Base-by-base conservation (phyloP, 2,329 filamentous ascomycete species). In the Oidium heveae region DNA sequence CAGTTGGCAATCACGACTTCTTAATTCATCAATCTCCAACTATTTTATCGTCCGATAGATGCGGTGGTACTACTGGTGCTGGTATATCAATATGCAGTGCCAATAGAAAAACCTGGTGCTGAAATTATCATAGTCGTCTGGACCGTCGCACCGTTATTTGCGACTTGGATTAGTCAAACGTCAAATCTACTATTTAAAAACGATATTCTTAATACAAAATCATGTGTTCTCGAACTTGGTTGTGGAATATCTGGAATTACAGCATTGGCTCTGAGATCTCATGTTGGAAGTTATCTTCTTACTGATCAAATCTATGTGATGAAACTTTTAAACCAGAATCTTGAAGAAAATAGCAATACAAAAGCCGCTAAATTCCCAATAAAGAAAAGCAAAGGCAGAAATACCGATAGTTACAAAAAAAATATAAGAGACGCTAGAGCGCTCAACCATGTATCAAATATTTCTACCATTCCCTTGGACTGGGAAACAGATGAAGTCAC, bases 221-320 rank as follows among this genome's bases (percentile, higher is more conserved):
- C 83, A 5, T 70, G 70, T 6, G 71, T 88, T 20, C 71, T 94
- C 55, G 91, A 96, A 64, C 76, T 98, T 6, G 91, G 91, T 46
- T 87, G 86, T 65, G 91, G 91, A 54, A 82, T 94, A 55, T 84
- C 87, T 0, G 86, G 82, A 18, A 72, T 96, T 37, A 76, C 88
- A 36, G 86, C 82, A 2, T 70, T 91, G 39, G 70, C 77, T 7
- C 68, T 94, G 13, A 74, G 76, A 1, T 74, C 76, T 1, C 69
- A 69, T 3, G 72, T 93, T 18, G 59, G 65, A 22, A 58, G 57
- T 2, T 93, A 91, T 65, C 72, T 87, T 47, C 78, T 91, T 49
- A 94, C 88, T 0, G 91, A 98, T 66, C 89, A 95, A 67, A 68
- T 77, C 47, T 96, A 96, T 66, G 84, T 94, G 1, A 73, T 84